Base-by-base conservation (phyloP, 2,329 filamentous ascomycete species). In the Keithomyces neogunnii region DNA sequence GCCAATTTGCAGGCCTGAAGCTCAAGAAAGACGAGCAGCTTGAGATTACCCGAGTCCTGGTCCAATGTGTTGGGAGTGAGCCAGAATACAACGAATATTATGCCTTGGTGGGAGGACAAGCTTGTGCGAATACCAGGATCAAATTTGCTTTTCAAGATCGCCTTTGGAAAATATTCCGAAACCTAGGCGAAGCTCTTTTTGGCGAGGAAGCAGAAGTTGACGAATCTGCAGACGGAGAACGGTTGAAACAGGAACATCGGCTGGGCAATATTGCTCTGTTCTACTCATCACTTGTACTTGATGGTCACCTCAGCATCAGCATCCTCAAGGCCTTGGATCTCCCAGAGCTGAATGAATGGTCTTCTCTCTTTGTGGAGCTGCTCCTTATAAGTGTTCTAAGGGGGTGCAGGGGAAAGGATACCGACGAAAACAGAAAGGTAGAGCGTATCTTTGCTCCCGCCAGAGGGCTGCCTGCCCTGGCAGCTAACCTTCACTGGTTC, bases 1-100 rank as follows among this genome's bases (percentile, higher is more conserved):
- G 84, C 8, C 86, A 90, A 19, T 75, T 96, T 6, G 73, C 84
- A 53, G 95, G 95, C 64, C 80, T 99, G 8, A 84, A 84, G 36
- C 76, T 99, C 45, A 96, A 93, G 70, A 88, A 85, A 59, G 81
- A 88, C 19, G 90, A 96, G 62, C 85, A 93, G 57, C 79, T 85
- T 29, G 92, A 97, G 65, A 87, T 97, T 33, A 85, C 92, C 1
- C 83, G 86, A 49, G 91, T 99, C 19, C 74, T 99, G 31, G 78
- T 96, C 7, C 90, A 93, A 59, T 96, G 91, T 63, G 85, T 85
- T 1, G 88, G 88, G 43, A 85, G 86, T 3, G 93, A 97, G 69
- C 76, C 85, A 51, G 76, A 77, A 1, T 95, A 96, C 69, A 99
- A 99, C 61, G 88, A 88, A 0, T 99, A 95, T 70, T 99, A 99